Evolutionary conservation across 768 basidiomycete genomes (phyloP).

Genomic region (Phlegmacium glaucopus): DNA sequence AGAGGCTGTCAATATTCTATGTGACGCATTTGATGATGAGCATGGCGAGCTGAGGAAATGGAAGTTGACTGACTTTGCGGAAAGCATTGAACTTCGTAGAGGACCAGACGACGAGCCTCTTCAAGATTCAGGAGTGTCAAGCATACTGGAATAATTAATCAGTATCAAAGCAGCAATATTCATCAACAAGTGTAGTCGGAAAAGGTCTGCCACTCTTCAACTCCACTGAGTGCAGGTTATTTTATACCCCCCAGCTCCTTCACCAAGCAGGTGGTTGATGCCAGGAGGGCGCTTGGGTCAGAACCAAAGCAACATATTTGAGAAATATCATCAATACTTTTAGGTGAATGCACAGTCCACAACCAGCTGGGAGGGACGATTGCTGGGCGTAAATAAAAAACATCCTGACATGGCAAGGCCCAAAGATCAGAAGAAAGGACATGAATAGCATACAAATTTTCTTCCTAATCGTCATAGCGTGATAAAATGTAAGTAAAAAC

Average conservation of each 20-base stretch:
- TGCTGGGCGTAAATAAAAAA: constrained; percentile 3
- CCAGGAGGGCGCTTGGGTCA: constrained; percentile 27
- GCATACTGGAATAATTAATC: constrained; percentile 56
- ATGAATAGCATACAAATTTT: constrained; percentile 18
- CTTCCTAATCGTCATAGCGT: constrained; percentile 13
- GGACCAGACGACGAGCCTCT: constrained; percentile 26
- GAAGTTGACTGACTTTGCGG: constrained; percentile 41
- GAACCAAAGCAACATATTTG: constrained; percentile 17
- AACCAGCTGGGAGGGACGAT: background rate
- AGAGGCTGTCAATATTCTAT: constrained; percentile 41
- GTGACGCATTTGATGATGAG: constrained; percentile 36
- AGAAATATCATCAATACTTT: constrained; percentile 45
- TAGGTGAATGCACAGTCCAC: constrained; percentile 20
- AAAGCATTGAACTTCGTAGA: constrained; percentile 22
- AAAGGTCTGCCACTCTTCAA: constrained; percentile 32
- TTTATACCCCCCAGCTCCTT: constrained; percentile 39
- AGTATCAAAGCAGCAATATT: constrained; percentile 47
- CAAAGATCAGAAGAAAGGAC: constrained; percentile 10
- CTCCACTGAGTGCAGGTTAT: constrained; percentile 4
- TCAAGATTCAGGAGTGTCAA: constrained; percentile 47
- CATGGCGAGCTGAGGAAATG: constrained; percentile 37
- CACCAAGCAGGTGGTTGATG: constrained; percentile 49
- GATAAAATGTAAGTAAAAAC: constrained; percentile 16
- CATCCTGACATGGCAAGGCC: constrained; percentile 1
- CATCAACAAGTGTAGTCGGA: constrained; percentile 42